Percentiles rank a stretch among this genome's conserved stretches.
Evolutionary conservation across 139 green algal species (phyloP).

Genomic region (Asterochloris sp.): DNA sequence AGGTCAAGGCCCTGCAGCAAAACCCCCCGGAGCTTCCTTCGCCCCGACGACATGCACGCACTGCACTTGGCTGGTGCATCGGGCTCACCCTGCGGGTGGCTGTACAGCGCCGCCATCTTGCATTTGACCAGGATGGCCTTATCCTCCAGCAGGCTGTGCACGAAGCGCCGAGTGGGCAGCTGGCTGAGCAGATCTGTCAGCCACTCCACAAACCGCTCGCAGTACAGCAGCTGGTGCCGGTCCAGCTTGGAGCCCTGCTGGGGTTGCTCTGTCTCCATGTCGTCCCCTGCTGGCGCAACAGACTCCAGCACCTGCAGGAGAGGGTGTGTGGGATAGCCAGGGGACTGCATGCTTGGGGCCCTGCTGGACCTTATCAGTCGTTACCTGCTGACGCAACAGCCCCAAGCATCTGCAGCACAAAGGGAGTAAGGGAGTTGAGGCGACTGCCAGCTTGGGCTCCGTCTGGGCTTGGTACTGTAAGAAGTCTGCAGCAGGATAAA

Average conservation of each 20-base stretch:
- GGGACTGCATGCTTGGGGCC: not conserved
- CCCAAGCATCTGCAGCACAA: not conserved
- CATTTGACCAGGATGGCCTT: constrained; percentile 77
- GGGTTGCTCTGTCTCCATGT: not conserved
- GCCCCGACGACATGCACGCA: too few relatives aligned
- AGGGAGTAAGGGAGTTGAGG: not conserved
- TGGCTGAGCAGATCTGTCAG: constrained; percentile 86
- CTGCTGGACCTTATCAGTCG: not conserved
- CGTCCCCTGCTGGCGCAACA: not conserved
- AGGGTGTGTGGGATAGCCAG: not conserved
- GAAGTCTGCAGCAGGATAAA: too few relatives aligned
- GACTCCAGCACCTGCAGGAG: constrained; percentile 12
- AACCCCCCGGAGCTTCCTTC: too few relatives aligned
- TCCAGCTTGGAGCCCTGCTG: constrained; percentile 11
- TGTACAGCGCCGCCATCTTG: constrained; percentile 43
- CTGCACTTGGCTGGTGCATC: not conserved
- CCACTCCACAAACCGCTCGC: constrained; percentile 88
- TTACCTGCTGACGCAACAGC: not conserved
- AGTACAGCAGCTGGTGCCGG: constrained; percentile 57
- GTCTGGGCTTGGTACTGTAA: too few relatives aligned
- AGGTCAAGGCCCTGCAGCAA: too few relatives aligned
- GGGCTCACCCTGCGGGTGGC: constrained; percentile 33
- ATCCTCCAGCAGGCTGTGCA: constrained; percentile 80
- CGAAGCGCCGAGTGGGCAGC: constrained; percentile 83
- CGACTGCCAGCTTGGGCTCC: too few relatives aligned